Base-by-base conservation (phyloP, 106 monocot species). In the Allium fistulosum region DNA sequence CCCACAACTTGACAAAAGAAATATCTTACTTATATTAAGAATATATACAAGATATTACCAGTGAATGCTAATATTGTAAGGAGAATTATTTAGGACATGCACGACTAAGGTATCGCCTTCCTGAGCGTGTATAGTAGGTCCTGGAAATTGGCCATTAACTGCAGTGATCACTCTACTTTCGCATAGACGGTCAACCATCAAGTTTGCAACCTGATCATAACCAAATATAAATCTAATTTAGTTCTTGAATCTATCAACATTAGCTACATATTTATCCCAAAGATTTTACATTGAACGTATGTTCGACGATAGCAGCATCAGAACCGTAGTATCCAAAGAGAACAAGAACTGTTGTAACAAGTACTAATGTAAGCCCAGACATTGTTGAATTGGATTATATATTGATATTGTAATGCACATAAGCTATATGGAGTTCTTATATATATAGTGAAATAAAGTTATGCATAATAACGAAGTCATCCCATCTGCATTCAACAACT, bases 51-150 rank as follows among this genome's bases (percentile, higher is more conserved):
- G 22, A 22, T 22, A 22, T 22, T 22, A 22, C 88, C 88, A 88
- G 67, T 88, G 88, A 14, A 88, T 76, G 0, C 79, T 73, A 0
- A 88, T 74, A 51, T 84, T 80, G 74, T 84, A 72, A 11, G 84
- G 84, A 1, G 84, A 81, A 8, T 88, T 49, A 37, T 88, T 88
- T 84, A 84, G 46, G 70, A 88, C 84, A 17, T 84, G 76, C 1
- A 88, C 68, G 15, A 76, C 8, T 18, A 88, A 45, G 0, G 75
- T 74, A 61, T 88, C 88, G 15, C 84, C 88, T 17, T 88, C 81
- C 7, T 66, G 53, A 12, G 65, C 88, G 1, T 57, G 15, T 7
- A 88, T 74, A 5, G 81, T 80, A 13, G 88, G 88, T 0, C 88
- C 88, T 0, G 88, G 88, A 5, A 79, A 17, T 16, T 65, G 52